Evolutionary conservation across 75 land plant species (phyloP).

Genomic region (Pseudotsuga menziesii): DNA sequence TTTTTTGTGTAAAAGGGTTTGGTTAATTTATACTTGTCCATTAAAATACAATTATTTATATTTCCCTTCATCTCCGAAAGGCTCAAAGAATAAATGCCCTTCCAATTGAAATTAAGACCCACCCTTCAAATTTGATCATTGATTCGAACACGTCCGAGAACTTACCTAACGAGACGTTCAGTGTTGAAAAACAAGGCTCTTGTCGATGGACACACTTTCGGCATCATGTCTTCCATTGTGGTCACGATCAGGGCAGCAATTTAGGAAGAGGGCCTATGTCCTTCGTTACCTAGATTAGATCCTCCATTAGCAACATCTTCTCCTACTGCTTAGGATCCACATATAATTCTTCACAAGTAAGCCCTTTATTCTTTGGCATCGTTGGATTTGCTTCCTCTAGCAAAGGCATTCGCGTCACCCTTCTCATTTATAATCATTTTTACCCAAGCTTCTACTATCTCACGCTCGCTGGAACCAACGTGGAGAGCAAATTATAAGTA

Average conservation of each 20-base stretch:
- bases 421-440: constrained; percentile 1
- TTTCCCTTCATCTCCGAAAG: too few relatives aligned
- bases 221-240: neutral
- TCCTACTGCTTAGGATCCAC: constrained; percentile 26
- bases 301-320: constrained; percentile 11
- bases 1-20: too few relatives aligned
- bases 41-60: too few relatives aligned
- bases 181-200: neutral
- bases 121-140: too few relatives aligned
- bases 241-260: neutral
- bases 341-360: constrained; percentile 3
- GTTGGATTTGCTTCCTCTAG: neutral
- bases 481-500: constrained; percentile 2
- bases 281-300: neutral
- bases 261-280: neutral
- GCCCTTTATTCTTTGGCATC: constrained; percentile 22
- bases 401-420: constrained; percentile 9
- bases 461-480: constrained; percentile 11
- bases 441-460: constrained; percentile 17
- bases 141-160: neutral
- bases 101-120: too few relatives aligned
- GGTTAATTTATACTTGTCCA: too few relatives aligned
- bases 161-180: neutral
- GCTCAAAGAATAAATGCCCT: too few relatives aligned
- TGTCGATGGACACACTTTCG: neutral